These are phyloP conservation scores for Penstemon barbatus DNA, from an alignment of 257 asterid species.

Conservation along the genomic window DNA sequence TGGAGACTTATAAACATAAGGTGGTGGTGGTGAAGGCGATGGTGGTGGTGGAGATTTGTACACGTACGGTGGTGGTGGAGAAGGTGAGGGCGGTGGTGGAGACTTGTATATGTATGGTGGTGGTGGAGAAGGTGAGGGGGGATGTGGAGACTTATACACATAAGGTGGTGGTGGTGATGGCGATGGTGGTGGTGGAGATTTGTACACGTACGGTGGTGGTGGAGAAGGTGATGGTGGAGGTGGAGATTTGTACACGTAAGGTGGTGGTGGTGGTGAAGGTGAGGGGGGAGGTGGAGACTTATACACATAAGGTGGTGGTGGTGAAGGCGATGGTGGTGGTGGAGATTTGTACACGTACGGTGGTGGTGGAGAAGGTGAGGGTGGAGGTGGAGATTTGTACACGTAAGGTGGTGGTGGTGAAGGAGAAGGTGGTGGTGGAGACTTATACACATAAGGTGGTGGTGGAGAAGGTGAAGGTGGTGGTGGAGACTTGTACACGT, in stretches of 20 bases:
- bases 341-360: slow-evolving; percentile 33
- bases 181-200: slow-evolving; percentile 30
- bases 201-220: slow-evolving; percentile 13
- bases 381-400: slow-evolving; percentile 39
- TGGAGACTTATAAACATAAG: slow-evolving; percentile 29
- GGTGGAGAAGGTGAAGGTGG: slow-evolving; percentile 23
- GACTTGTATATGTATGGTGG: slow-evolving; percentile 29
- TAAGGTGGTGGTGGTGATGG: slow-evolving; percentile 43
- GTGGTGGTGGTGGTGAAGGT: slow-evolving; percentile 23
- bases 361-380: slow-evolving; percentile 40
- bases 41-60: slow-evolving; percentile 45
- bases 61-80: slow-evolving; percentile 27
- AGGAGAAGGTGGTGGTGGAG: slow-evolving; percentile 32
- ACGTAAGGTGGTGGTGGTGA: slow-evolving; percentile 26
- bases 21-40: slow-evolving; percentile 37
- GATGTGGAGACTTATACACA: slow-evolving; percentile 46
- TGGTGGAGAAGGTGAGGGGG: slow-evolving; percentile 29
- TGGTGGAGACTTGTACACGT: neutral
- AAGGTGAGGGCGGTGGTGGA: slow-evolving; percentile 31
- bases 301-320: neutral
- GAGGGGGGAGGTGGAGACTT: slow-evolving; percentile 18
- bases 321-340: slow-evolving; percentile 13
- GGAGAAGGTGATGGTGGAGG: slow-evolving; percentile 28
- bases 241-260: slow-evolving; percentile 19
- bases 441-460: slow-evolving; percentile 25